phyloP scores from a whole-genome alignment of 164 flowering plant species.

The grape (Vitis vinifera) region ASM3070453v1 NC_081811.1:4735001-4735500 shows the following conservation, averaged over 20 bases:
- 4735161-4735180: conserved; percentile 68
- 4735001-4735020: no score
- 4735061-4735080: conserved; percentile 62
- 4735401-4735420: no score
- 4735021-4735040: no score
- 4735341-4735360: no score
- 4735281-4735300: neutral
- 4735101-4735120: conserved; percentile 86
- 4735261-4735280: neutral
- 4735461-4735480: no score
- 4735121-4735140: conserved; percentile 93
- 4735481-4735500: no score
- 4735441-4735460: no score
- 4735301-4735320: no score
- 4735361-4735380: no score
- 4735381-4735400: no score
- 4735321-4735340: no score
- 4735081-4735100: conserved; percentile 87
- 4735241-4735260: conserved; percentile 4
- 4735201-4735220: neutral
- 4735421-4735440: no score
- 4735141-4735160: conserved; percentile 92
- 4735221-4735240: neutral
- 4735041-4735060: neutral
- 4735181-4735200: neutral